Evolutionary conservation across 345 rosid genomes (phyloP), one percentile per base, ranked within the genome.

Genomic region (Toxicodendron radicans): DNA sequence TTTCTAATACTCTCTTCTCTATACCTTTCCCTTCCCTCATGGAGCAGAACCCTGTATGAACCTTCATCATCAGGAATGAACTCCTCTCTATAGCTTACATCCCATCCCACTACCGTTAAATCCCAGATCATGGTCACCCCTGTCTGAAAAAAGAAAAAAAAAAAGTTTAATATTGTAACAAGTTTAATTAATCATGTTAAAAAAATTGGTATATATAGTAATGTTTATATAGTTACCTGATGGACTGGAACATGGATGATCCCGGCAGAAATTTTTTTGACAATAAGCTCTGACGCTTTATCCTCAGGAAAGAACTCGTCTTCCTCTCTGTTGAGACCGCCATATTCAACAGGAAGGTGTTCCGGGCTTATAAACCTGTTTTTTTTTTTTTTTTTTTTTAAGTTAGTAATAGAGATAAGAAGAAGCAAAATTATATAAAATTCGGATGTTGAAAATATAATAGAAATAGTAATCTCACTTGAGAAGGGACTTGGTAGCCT

Each of bases 61-160:
- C 95, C 88, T 62, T 90, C 95, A 56, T 88, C 91, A 1, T 85
- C 84, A 0, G 90, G 95, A 32, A 88, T 59, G 85, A 90, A 88
- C 79, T 84, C 84, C 64, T 90, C 91, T 81, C 78, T 86, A 76
- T 78, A 86, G 3, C 41, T 10, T 58, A 85, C 85, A 1, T 87
- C 87, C 88, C 89, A 81, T 79, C 88, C 90, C 20, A 85, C 84
- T 67, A 85, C 87, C 0, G 87, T 82, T 18, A 83, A 59, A 43
- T 90, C 91, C 94, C 90, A 87, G 0, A 69, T 53, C 30, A 86
- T 23, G 7, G 86, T 86, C 38, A 83, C 81, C 33, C 91, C 92
- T 8, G n/a, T 78, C 91, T 87, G 17, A 17, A 17, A 20, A 12
- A 18, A 30, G 5, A 21, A 60, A 45, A 48, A 14, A 64, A n/a